Base-by-base conservation (phyloP, 2,329 filamentous ascomycete species). In the Furcasterigmium sp. region DNA sequence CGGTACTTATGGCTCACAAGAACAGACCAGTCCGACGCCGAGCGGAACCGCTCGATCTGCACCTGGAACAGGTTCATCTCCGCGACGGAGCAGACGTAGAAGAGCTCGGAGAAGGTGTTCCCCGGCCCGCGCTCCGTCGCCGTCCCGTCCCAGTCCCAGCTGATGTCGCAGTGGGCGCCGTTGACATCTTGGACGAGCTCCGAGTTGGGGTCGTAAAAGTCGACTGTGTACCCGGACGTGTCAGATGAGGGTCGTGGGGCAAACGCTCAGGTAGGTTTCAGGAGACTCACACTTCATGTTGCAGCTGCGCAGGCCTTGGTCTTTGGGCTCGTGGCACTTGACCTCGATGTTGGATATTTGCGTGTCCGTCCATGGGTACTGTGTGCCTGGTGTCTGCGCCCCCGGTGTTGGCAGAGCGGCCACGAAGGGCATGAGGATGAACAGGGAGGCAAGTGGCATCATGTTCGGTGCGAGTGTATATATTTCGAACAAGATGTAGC, bases 111-210 rank as follows among this genome's bases (percentile, higher is more conserved):
- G 18, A 48, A 55, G 21, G 37, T 44, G 44, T 55, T 34, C 49
- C 48, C 2, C 66, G 72, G 28, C 14, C 55, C 54, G 9, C 50
- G 43, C 11, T 43, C 23, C 6, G 43, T 32, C 3, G 50, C 47
- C 26, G 51, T 19, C 30, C 55, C 53, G 41, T 57, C 54, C 55
- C 55, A 57, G 15, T 46, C n/a, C 53, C 54, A 56, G 11, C 32
- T 26, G 21, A 47, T 43, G 9, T 46, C 35, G 46, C 55, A 57
- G 21, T 40, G 42, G 15, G 48, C 48, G n/a, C 41, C 46, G 41
- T 44, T 50, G 34, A 49, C 34, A 18, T 48, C 46, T 25, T 46
- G 43, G 32, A 44, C 26, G 29, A 35, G 46, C 36, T 49, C 48
- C 8, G 48, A 49, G 29, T 50, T 50, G 41, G 40, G 42, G 29